Base-by-base conservation (phyloP, 352 stramenopile species). In the Phytopythium mirpurense region DNA sequence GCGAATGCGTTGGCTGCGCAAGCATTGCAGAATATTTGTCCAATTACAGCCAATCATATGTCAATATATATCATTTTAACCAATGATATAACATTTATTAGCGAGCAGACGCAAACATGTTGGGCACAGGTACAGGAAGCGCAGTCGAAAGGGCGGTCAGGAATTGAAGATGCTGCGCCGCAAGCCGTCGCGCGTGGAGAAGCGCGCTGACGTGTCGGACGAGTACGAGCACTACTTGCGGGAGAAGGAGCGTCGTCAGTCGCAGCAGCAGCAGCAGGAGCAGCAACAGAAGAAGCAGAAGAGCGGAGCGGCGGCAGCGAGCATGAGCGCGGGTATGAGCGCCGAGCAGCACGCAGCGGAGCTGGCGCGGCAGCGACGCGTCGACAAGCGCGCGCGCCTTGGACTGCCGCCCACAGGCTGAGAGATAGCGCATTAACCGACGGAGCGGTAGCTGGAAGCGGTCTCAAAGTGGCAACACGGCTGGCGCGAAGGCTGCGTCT, bases 151-250 rank as follows among this genome's bases (percentile, higher is more conserved):
- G 24, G 31, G 11, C 14, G 6, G 43, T 32, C 18, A 18, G 2
- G 19, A 27, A 53, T 31, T 16, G 19, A 44, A 51, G n/a, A 84
- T 84, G 73, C 70, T 84, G 58, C 70, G 73, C n/a, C 54, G 73
- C 12, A 77, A 74, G 48, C 72, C 78, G 27, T 85, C 78, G 42
- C 75, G 76, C 19, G 74, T 90, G 46, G 76, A 90, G 48, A 73
- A 86, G 49, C 73, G 71, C 46, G 71, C 78, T 9, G 75, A 88
- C 54, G 75, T 88, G 18, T 69, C 76, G 49, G 80, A 79, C 12
- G 80, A 90, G 67, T 90, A 86, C 68, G 74, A 86, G 59, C 41
- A 53, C 12, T 90, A 90, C 55, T 37, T 86, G 32, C 55, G 68
- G 29, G 69, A 82, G 40, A 90, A 87, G 61, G 56, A 84, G 47